These are phyloP conservation scores for Ascochyta lentis DNA, from an alignment of 2,329 filamentous ascomycete species.

Conservation along the genomic window DNA sequence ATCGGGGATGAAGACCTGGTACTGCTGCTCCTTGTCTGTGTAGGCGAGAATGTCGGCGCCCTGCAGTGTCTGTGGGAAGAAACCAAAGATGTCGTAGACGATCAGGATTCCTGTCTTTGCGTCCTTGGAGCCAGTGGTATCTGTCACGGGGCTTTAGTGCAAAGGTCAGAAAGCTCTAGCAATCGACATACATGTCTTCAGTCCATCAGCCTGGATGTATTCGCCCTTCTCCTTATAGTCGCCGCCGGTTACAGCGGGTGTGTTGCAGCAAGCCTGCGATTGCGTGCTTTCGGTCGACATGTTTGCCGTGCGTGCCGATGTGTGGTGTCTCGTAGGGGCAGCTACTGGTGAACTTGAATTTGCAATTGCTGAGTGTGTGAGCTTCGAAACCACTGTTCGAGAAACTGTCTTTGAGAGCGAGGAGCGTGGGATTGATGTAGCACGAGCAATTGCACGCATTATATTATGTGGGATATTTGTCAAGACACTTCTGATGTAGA, in stretches of 20 bases:
- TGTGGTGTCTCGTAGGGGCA: slow-evolving; percentile 7
- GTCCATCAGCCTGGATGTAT: slow-evolving; percentile 64
- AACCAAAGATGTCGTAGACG: slow-evolving; percentile 69
- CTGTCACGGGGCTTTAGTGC: slow-evolving; percentile 35
- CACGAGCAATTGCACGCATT: slow-evolving; percentile 24
- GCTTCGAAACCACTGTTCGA: slow-evolving; percentile 1
- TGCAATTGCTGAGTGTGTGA: slow-evolving; percentile 1
- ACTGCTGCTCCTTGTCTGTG: slow-evolving; percentile 71
- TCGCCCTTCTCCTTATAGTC: slow-evolving; percentile 65
- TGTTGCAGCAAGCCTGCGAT: slow-evolving; percentile 54
- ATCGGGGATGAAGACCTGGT: slow-evolving; percentile 90
- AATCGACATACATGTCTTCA: slow-evolving; percentile 63
- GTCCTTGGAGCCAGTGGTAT: slow-evolving; percentile 63
- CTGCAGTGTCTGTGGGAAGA: slow-evolving; percentile 68
- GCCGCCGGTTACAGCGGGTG: slow-evolving; percentile 56
- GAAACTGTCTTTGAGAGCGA: slow-evolving; percentile 8
- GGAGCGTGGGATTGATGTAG: slow-evolving; percentile 17
- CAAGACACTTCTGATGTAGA: slow-evolving; percentile 12
- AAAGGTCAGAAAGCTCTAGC: background rate
- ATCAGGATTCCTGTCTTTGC: slow-evolving; percentile 65
- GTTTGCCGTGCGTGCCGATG: slow-evolving; percentile 19
- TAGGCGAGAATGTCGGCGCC: slow-evolving; percentile 68
- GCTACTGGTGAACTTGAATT: slow-evolving; percentile 7
- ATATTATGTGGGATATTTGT: slow-evolving; percentile 23
- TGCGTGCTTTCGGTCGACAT: slow-evolving; percentile 49